These are phyloP conservation scores for Cocos nucifera DNA, from an alignment of 176 grass and related monocot genomes.

Conservation along the genomic window DNA sequence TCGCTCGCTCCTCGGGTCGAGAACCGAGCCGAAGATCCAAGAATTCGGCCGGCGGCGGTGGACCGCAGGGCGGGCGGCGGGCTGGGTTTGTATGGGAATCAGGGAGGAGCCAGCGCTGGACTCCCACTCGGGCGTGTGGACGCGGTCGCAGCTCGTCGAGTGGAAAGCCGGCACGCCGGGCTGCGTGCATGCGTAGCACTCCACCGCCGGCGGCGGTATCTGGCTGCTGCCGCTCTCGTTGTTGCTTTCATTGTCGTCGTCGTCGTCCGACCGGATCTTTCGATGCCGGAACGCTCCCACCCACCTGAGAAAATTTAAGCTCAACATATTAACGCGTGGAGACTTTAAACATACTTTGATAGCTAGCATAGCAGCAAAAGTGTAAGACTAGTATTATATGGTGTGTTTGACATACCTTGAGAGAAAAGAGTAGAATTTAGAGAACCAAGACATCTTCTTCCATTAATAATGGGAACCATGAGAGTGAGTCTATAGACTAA, in stretches of 20 bases:
- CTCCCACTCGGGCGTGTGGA: conserved; percentile 74
- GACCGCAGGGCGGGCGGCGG: background rate
- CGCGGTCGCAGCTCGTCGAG: conserved; percentile 93
- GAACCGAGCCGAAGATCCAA: conserved; percentile 60
- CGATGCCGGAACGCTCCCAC: background rate
- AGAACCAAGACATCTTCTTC: background rate
- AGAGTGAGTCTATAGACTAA: too few relatives aligned
- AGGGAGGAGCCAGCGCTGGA: conserved; percentile 83
- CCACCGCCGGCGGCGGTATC: conserved; percentile 11
- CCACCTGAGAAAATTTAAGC: background rate
- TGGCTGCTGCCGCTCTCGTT: background rate
- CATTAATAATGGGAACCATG: conserved; percentile 7
- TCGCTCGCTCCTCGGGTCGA: conserved; percentile 70
- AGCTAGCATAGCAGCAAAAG: too few relatives aligned
- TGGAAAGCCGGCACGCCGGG: conserved; percentile 79
- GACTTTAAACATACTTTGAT: too few relatives aligned
- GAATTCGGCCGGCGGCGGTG: conserved; percentile 3
- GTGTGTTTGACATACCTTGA: background rate
- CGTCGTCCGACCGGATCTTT: conserved; percentile 2
- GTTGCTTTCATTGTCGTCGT: background rate
- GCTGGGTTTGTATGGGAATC: conserved; percentile 57
- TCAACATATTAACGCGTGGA: too few relatives aligned
- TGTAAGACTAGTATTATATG: too few relatives aligned
- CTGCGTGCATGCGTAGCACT: conserved; percentile 98
- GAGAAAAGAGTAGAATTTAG: conserved; percentile 6